Evolutionary conservation across 192 early-diverging fungal species (phyloP).

Genomic region (Spizellomyces sp.): DNA sequence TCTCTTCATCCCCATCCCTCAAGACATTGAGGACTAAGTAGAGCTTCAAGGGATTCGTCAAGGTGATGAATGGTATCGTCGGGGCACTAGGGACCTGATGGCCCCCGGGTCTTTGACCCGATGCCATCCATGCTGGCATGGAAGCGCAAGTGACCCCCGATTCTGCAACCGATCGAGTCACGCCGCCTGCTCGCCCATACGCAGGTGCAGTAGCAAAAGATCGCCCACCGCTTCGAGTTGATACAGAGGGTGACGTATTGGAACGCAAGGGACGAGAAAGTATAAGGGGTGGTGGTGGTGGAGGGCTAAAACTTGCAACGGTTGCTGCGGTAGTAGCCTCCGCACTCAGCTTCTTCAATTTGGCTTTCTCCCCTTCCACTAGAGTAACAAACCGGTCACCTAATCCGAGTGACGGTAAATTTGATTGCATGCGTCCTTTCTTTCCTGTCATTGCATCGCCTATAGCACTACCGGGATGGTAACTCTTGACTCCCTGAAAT

Average conservation of each 20-base stretch:
- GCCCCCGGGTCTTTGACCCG: not conserved
- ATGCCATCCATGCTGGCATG: conserved; percentile 24
- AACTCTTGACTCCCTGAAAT: conserved; percentile 10
- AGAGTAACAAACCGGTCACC: not conserved
- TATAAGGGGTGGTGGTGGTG: conserved; percentile 23
- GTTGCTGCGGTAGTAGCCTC: not conserved
- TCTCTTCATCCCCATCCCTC: conserved; percentile 36
- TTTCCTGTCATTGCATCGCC: not conserved
- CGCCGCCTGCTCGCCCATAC: conserved; percentile 3
- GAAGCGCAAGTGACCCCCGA: conserved; percentile 23
- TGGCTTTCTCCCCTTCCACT: not conserved
- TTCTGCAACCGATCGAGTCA: conserved; percentile 1
- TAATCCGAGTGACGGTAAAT: not conserved
- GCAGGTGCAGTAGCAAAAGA: conserved; percentile 23
- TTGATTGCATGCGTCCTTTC: no score
- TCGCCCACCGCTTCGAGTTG: conserved; percentile 23
- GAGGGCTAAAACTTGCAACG: not conserved
- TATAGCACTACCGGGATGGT: not conserved
- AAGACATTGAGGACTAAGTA: conserved; percentile 49
- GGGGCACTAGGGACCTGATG: conserved; percentile 39
- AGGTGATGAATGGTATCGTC: conserved; percentile 46
- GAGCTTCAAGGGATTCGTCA: conserved; percentile 55
- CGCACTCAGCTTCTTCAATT: not conserved
- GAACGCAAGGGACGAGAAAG: conserved; percentile 28
- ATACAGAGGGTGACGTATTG: conserved; percentile 7